Conservation (phyloP, 768 basidiomycete genomes). For the Rhodotorula babjevae region DNA sequence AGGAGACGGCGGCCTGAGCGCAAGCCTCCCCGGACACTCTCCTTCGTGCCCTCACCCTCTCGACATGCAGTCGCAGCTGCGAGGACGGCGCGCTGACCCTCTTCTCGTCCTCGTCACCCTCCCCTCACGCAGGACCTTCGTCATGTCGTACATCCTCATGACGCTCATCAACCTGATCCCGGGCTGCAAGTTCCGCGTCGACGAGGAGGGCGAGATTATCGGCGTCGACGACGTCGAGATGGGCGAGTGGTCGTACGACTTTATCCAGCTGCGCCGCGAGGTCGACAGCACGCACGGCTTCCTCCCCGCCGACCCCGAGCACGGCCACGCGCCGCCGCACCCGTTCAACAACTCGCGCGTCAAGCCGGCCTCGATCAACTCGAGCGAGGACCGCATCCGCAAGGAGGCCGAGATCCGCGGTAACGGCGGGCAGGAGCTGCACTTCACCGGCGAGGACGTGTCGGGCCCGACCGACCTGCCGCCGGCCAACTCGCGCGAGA, state of each 20-base stretch:
- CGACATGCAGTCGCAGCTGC: too few relatives aligned
- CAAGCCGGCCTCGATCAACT: constrained; percentile 26
- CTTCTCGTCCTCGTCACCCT: constrained; percentile 56
- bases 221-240: constrained; percentile 80
- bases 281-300: constrained; percentile 25
- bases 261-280: constrained; percentile 48
- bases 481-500: constrained; percentile 18
- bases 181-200: constrained; percentile 62
- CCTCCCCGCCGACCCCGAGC: neutral
- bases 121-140: constrained; percentile 51
- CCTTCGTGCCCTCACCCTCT: too few relatives aligned
- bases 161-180: constrained; percentile 52
- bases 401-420: neutral
- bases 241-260: constrained; percentile 84
- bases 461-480: neutral
- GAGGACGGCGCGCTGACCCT: neutral
- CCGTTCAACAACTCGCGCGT: constrained; percentile 9
- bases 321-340: neutral
- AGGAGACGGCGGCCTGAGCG: too few relatives aligned
- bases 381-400: constrained; percentile 14
- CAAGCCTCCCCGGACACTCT: too few relatives aligned
- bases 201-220: constrained; percentile 54
- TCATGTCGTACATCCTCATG: constrained; percentile 40
- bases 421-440: constrained; percentile 1
- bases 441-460: neutral